Percentiles rank a stretch among this genome's conserved stretches.
These are phyloP conservation scores for Sherardia arvensis DNA, from an alignment of 257 asterid genomes.

Conservation along the genomic window DNA sequence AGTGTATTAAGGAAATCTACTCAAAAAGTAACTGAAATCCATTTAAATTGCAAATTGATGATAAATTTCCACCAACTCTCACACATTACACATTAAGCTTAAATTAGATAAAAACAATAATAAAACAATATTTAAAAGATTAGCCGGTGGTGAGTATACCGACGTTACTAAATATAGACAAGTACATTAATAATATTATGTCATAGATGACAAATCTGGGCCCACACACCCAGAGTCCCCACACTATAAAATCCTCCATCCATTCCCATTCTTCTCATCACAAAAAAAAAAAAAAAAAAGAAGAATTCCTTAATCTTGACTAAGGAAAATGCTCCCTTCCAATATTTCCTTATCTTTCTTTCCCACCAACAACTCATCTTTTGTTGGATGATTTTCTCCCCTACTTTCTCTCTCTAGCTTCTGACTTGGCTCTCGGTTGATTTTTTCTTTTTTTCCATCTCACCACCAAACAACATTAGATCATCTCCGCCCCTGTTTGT, in stretches of 20 bases:
- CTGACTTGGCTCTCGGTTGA: background rate
- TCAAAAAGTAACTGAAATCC: background rate
- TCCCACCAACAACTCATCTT: slow-evolving; percentile 15
- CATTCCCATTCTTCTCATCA: background rate
- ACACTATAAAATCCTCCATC: background rate
- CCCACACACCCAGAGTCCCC: background rate
- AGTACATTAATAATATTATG: background rate
- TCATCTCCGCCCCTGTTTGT: slow-evolving; percentile 10
- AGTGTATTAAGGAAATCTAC: too few species aligned
- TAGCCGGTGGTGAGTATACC: background rate
- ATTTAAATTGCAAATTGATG: too few species aligned
- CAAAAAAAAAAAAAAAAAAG: too few species aligned
- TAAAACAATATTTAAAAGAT: too few species aligned
- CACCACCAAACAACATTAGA: slow-evolving; percentile 1
- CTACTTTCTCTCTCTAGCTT: background rate
- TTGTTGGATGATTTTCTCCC: background rate
- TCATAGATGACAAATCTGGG: background rate
- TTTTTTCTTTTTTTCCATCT: slow-evolving; percentile 12
- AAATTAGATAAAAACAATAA: too few species aligned
- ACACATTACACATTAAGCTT: background rate
- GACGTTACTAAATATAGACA: background rate
- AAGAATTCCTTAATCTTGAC: background rate
- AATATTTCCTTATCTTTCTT: slow-evolving; percentile 10
- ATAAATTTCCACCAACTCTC: background rate
- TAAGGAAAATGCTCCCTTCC: background rate